phyloP scores from a whole-genome alignment of 2,329 filamentous ascomycete genomes.

The Atkinsonella texensis region DNA sequence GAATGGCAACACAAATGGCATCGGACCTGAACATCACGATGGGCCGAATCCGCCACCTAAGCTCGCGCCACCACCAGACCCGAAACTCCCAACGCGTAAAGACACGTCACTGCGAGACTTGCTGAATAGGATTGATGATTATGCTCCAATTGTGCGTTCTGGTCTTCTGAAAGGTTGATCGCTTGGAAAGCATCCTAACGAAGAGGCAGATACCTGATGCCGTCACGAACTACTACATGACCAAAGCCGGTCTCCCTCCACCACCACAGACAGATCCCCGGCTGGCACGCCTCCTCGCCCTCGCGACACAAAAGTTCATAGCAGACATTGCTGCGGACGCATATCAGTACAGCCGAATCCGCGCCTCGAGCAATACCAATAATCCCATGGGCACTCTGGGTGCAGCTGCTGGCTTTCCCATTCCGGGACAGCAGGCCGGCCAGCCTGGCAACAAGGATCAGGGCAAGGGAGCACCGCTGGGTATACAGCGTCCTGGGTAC shows the following conservation, averaged over 20 bases:
- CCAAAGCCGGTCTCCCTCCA: constrained; percentile 84
- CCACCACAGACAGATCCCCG: constrained; percentile 83
- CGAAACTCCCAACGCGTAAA: constrained; percentile 67
- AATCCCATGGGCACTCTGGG: constrained; percentile 85
- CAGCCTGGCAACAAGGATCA: constrained; percentile 44
- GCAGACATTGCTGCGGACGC: constrained; percentile 94
- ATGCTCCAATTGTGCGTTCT: constrained; percentile 77
- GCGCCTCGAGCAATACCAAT: constrained; percentile 74
- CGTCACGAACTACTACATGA: constrained; percentile 96
- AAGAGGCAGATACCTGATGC: constrained; percentile 75
- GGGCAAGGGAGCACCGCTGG: constrained; percentile 49
- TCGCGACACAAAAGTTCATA: constrained; percentile 98
- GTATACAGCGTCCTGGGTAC: constrained; percentile 66
- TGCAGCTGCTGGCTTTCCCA: constrained; percentile 57
- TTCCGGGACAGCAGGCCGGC: constrained; percentile 49
- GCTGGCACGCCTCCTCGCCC: constrained; percentile 81
- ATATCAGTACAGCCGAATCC: constrained; percentile 94
- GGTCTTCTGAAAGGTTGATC: neutral
- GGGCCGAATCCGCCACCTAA: constrained; percentile 23
- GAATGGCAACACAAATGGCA: constrained; percentile 10
- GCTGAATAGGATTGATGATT: constrained; percentile 93
- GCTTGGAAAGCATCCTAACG: neutral
- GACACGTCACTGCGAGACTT: constrained; percentile 90
- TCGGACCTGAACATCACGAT: constrained; percentile 6
- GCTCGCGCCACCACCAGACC: constrained; percentile 39